phyloP scores from a whole-genome alignment of 176 grass and related monocot species.

The Oryza rufipogon region DNA sequence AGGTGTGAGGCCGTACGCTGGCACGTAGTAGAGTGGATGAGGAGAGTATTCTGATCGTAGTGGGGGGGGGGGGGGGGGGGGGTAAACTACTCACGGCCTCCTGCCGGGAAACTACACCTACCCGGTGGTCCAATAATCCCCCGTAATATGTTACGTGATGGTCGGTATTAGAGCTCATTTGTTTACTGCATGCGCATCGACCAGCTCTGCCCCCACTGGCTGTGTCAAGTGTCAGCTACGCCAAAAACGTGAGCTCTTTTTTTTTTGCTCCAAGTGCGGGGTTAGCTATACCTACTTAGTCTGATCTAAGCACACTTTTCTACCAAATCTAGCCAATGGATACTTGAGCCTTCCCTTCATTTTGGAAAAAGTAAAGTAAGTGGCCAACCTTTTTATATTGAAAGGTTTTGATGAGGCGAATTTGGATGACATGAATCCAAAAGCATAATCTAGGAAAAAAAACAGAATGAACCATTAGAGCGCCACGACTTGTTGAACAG shows the following conservation, averaged over 20 bases:
- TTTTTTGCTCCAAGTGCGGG: slow-evolving; percentile 42
- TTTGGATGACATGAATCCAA: neutral
- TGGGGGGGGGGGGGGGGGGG: neutral
- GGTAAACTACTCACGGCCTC: slow-evolving; percentile 37
- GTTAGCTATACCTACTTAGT: slow-evolving; percentile 53
- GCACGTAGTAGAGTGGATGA: neutral
- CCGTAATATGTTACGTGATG: slow-evolving; percentile 1
- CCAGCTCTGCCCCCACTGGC: slow-evolving; percentile 17
- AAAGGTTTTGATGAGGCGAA: neutral
- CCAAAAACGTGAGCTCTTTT: slow-evolving; percentile 23
- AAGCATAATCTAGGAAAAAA: neutral
- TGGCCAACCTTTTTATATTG: neutral
- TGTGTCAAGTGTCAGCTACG: slow-evolving; percentile 25
- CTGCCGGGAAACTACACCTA: slow-evolving; percentile 55
- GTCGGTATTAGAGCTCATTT: slow-evolving; percentile 38
- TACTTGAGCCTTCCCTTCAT: slow-evolving; percentile 35
- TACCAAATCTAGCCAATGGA: slow-evolving; percentile 46
- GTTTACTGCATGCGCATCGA: slow-evolving; percentile 30
- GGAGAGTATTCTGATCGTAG: slow-evolving; percentile 20
- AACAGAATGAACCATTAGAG: neutral
- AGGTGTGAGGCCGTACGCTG: neutral
- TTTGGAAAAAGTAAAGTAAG: slow-evolving; percentile 6
- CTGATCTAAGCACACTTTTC: slow-evolving; percentile 40
- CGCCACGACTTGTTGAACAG: neutral
- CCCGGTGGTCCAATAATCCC: slow-evolving; percentile 12